These are phyloP conservation scores for Paraconiothyrium brasiliense DNA, from an alignment of 2,329 filamentous ascomycete genomes.

Conservation along the genomic window DNA sequence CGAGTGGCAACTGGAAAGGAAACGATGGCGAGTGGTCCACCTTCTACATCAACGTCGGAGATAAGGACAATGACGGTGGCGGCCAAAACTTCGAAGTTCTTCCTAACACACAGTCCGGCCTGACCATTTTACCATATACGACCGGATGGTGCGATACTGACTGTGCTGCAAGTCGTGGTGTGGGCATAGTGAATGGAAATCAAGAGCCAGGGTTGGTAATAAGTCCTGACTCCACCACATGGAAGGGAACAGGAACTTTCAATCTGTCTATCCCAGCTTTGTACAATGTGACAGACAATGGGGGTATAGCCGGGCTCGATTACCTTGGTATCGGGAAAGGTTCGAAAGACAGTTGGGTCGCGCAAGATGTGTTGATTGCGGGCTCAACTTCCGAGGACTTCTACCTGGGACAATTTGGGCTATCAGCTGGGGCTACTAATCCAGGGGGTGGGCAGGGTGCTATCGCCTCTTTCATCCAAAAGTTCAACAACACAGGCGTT, in stretches of 20 bases:
- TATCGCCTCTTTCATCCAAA: slow-evolving; percentile 34
- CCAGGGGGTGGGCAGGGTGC: slow-evolving; percentile 12
- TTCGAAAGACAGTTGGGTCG: slow-evolving; percentile 22
- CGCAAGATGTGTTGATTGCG: slow-evolving; percentile 32
- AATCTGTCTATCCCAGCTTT: slow-evolving; percentile 31
- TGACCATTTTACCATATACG: slow-evolving; percentile 37
- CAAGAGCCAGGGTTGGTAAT: slow-evolving; percentile 32
- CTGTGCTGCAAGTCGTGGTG: slow-evolving; percentile 43
- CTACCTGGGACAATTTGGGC: slow-evolving; percentile 45
- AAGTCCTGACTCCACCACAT: slow-evolving; percentile 23
- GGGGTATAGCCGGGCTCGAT: slow-evolving; percentile 28
- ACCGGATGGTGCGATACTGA: slow-evolving; percentile 37
- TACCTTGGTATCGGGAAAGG: slow-evolving; percentile 40
- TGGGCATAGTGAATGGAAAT: slow-evolving; percentile 27
- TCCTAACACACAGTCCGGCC: slow-evolving; percentile 40
- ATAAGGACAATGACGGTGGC: slow-evolving; percentile 28
- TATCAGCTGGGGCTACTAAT: slow-evolving; percentile 28
- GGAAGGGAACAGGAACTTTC: slow-evolving; percentile 27
- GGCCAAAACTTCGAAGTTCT: slow-evolving; percentile 50
- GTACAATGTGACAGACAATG: slow-evolving; percentile 19
- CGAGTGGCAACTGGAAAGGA: slow-evolving; percentile 45
- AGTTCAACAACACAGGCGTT: slow-evolving; percentile 19
- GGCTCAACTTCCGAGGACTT: slow-evolving; percentile 30
- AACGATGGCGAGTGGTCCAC: slow-evolving; percentile 55
- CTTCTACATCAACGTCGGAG: slow-evolving; percentile 52